Base-by-base conservation (phyloP, 2,329 filamentous ascomycete genomes). In the Scolecobasidium constrictum region DNA sequence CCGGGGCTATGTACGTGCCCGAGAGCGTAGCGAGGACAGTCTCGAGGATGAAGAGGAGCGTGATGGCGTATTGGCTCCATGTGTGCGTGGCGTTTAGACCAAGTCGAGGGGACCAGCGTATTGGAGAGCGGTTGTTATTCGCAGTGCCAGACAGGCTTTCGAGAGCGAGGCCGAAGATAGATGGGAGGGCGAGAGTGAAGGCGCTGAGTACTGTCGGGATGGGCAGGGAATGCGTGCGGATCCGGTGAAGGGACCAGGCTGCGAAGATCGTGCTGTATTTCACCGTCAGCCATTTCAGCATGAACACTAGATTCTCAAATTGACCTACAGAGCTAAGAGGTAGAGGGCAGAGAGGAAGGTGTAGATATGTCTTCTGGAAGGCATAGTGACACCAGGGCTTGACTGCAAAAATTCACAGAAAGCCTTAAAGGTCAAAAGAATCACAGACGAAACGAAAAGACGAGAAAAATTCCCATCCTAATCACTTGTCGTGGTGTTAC, bases 21-120 rank as follows among this genome's bases (percentile, higher is more conserved):
- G 63, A 60, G 1, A 70, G 56, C 0, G 66, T 69, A 4, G 67
- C 63, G 18, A 70, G 53, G 21, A 64, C 63, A n/a, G 57, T 56
- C 40, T 59, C 54, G 45, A 68, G 65, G 42, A 61, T 54, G 47
- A 63, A 59, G 40, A 67, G 47, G 28, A 63, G 58, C 38, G 63
- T 56, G n/a, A 59, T 50, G 17, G 28, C 16, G 13, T 35, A 22
- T 17, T 33, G 36, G 13, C 19, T 28, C 31, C 40, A 37, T 11
- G 47, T 49, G 3, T 40, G 41, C 9, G 46, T 47, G n/a, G n/a
- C n/a, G n/a, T n/a, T n/a, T n/a, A n/a, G n/a, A n/a, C n/a, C n/a
- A n/a, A n/a, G n/a, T 38, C 51, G 20, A 45, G 53, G 37, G 9
- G 26, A 31, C 26, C 26, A 31, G 9, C 9, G 26, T 9, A 31